phyloP scores from a whole-genome alignment of 306 rosid genomes.

The Vigna trinervia region DNA sequence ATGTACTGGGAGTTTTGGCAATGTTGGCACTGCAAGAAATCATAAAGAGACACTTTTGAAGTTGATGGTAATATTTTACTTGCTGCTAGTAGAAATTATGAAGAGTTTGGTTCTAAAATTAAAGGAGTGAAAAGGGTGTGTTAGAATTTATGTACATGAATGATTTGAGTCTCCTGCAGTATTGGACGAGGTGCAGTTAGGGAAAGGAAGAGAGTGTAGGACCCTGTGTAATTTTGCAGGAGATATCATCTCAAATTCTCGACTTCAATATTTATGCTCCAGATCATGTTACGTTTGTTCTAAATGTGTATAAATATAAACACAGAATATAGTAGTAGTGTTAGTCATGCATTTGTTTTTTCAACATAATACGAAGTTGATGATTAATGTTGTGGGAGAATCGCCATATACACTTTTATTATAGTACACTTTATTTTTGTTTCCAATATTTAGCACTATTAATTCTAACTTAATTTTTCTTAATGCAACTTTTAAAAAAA shows the following conservation, averaged over 20 bases:
- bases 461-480: no score
- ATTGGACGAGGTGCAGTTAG: constrained; percentile 20
- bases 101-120: constrained; percentile 3
- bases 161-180: constrained; percentile 15
- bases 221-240: constrained; percentile 14
- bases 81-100: constrained; percentile 26
- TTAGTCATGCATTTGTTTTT: no score
- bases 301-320: not conserved
- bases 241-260: constrained; percentile 22
- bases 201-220: not conserved
- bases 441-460: no score
- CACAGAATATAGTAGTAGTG: no score
- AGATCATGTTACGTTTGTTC: constrained; percentile 7
- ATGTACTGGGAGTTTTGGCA: constrained; percentile 29
- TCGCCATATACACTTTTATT: no score
- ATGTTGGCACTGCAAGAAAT: constrained; percentile 9
- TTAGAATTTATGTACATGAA: constrained; percentile 5
- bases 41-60: constrained; percentile 26
- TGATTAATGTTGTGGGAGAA: no score
- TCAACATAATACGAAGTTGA: no score
- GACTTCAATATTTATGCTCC: not conserved
- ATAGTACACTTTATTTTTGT: no score
- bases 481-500: no score
- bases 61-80: constrained; percentile 24
- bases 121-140: constrained; percentile 27